A percentile compares a stretch with the other conserved stretches of the same genome.
Evolutionary conservation across 2,329 filamentous ascomycete genomes (phyloP).

Genomic region (Stenocarpella maydis): DNA sequence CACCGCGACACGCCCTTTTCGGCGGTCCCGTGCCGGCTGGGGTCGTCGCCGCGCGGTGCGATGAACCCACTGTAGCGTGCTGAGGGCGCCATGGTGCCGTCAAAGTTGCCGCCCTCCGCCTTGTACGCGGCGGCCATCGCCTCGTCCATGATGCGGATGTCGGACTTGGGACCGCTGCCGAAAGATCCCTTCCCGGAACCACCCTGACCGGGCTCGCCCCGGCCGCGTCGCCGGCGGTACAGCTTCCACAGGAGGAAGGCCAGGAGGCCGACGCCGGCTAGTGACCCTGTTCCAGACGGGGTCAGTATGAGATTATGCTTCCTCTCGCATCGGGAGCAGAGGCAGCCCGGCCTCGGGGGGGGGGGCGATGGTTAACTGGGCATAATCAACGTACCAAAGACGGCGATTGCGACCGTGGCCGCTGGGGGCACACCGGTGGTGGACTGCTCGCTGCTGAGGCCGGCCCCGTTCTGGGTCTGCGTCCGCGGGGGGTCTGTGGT

Average conservation of each 20-base stretch:
- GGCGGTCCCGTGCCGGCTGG: neutral
- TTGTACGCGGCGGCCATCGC: constrained; percentile 20
- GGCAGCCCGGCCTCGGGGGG: neutral
- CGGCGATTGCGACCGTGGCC: neutral
- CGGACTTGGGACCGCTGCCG: constrained; percentile 8
- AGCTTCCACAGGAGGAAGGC: constrained; percentile 19
- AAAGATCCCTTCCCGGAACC: neutral
- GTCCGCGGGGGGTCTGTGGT: constrained; percentile 8
- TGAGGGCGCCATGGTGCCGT: neutral
- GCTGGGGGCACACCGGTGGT: neutral
- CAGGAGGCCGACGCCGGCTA: constrained; percentile 4
- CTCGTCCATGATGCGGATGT: constrained; percentile 9
- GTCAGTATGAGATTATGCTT: neutral
- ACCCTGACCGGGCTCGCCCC: neutral
- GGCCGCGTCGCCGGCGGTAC: constrained; percentile 12
- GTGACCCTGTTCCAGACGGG: constrained; percentile 12
- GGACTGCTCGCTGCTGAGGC: neutral
- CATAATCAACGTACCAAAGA: constrained; percentile 5
- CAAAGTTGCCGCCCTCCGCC: neutral
- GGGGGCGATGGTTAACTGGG: neutral
- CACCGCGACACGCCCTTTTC: constrained; percentile 6
- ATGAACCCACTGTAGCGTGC: neutral
- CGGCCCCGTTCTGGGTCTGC: neutral
- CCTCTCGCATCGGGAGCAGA: neutral
- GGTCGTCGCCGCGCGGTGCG: neutral